A percentile compares a stretch with the other conserved stretches of the same genome.
Conservation (phyloP, 2,329 filamentous ascomycete species). For the Curvularia sp. region DNA sequence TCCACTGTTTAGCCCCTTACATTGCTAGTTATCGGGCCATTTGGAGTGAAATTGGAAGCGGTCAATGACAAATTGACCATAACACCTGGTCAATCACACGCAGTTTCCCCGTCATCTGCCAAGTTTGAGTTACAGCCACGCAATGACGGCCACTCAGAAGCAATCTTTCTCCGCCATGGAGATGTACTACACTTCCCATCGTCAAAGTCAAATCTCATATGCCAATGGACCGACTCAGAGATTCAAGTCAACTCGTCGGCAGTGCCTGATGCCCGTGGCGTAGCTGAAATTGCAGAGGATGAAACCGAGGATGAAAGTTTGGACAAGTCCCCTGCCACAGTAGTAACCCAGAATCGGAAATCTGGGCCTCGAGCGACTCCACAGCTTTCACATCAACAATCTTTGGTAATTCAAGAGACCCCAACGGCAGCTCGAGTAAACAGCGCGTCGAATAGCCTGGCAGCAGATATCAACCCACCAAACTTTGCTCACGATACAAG, state of each 20-base stretch:
- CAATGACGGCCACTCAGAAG: constrained; percentile 26
- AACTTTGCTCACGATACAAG: constrained; percentile 1
- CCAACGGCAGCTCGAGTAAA: constrained; percentile 34
- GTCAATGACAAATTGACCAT: constrained; percentile 28
- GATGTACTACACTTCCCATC: constrained; percentile 34
- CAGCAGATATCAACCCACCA: constrained; percentile 4
- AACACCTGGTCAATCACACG: constrained; percentile 18
- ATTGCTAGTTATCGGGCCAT: constrained; percentile 22
- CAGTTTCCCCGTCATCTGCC: background rate
- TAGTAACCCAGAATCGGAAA: constrained; percentile 25
- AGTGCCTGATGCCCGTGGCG: constrained; percentile 9
- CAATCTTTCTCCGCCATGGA: constrained; percentile 39
- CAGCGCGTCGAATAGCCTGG: constrained; percentile 1
- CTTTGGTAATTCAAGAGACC: constrained; percentile 45
- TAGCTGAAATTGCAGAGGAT: constrained; percentile 22
- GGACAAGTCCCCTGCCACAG: constrained; percentile 25
- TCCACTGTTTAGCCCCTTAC: background rate
- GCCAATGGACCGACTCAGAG: constrained; percentile 30
- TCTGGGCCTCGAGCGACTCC: constrained; percentile 34
- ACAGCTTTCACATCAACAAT: constrained; percentile 30
- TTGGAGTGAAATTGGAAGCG: constrained; percentile 40
- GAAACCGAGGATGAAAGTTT: constrained; percentile 39
- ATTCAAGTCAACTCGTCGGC: constrained; percentile 46
- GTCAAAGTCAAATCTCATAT: constrained; percentile 19
- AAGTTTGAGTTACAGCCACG: constrained; percentile 32